Evolutionary conservation across 1,284 basidiomycete genomes (phyloP).

Genomic region (Ceratobasidium theobromae): DNA sequence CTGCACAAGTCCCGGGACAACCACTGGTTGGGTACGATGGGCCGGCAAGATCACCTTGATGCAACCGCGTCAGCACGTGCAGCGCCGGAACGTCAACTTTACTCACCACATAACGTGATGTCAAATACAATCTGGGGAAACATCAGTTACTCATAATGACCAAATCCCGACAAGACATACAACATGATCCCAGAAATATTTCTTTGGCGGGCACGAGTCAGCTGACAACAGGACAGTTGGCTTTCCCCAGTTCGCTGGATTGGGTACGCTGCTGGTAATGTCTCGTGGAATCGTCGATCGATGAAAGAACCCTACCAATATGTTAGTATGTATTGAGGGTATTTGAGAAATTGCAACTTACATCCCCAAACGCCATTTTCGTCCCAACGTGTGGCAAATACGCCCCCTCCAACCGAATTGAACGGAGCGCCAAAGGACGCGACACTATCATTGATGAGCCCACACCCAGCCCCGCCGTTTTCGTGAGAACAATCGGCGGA

Average conservation of each 20-base stretch:
- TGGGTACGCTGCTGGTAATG: constrained; percentile 55
- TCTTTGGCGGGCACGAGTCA: constrained; percentile 56
- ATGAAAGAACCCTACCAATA: constrained; percentile 65
- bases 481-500: constrained; percentile 1
- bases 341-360: constrained; percentile 44
- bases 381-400: constrained; percentile 78
- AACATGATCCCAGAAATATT: constrained; percentile 51
- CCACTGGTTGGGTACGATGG: constrained; percentile 69
- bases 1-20: constrained; percentile 71
- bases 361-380: constrained; percentile 70
- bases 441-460: constrained; percentile 65
- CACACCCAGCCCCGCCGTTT: constrained; percentile 61
- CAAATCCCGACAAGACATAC: constrained; percentile 36
- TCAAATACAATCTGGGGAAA: constrained; percentile 47
- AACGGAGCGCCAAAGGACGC: constrained; percentile 72
- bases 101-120: constrained; percentile 73
- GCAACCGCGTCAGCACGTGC: neutral
- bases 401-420: constrained; percentile 68
- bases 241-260: constrained; percentile 60
- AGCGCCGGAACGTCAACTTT: neutral
- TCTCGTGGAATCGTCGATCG: constrained; percentile 68
- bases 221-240: constrained; percentile 62
- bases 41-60: constrained; percentile 75
- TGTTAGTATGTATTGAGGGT: constrained; percentile 10
- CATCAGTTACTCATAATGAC: neutral